A percentile compares a stretch with the other conserved stretches of the same genome.
These are phyloP conservation scores for Inonotus obliquus DNA, from an alignment of 1,284 basidiomycete genomes.

Conservation along the genomic window DNA sequence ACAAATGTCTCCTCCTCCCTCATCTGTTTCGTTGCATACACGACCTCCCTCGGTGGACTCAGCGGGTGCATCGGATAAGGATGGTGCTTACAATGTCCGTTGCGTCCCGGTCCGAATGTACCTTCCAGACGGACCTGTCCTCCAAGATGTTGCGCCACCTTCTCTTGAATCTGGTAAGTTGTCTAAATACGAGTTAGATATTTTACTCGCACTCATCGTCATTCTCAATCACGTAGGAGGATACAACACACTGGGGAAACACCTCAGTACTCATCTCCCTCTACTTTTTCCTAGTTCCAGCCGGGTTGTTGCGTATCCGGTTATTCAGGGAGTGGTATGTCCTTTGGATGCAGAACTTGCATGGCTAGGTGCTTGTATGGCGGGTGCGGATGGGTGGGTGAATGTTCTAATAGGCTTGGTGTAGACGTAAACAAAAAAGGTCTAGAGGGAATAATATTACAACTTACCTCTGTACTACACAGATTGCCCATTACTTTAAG, in stretches of 20 bases:
- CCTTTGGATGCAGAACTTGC: conserved; percentile 88
- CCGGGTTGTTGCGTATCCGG: conserved; percentile 53
- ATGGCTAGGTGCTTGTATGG: conserved; percentile 87
- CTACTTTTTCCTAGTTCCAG: conserved; percentile 52
- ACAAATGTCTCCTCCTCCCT: conserved; percentile 46
- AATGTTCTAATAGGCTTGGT: conserved; percentile 73
- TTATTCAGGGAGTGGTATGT: conserved; percentile 85
- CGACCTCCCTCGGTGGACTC: conserved; percentile 70
- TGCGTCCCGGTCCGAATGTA: conserved; percentile 88
- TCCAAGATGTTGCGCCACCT: conserved; percentile 87
- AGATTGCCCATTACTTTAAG: neutral
- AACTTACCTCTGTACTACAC: neutral
- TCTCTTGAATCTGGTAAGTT: conserved; percentile 58
- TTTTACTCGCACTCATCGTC: no score
- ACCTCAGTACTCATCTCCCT: conserved; percentile 58
- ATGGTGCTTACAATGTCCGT: conserved; percentile 79
- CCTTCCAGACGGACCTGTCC: conserved; percentile 85
- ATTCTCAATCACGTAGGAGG: conserved; percentile 33
- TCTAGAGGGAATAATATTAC: neutral
- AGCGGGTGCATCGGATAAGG: conserved; percentile 49
- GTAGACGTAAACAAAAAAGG: neutral
- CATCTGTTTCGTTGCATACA: conserved; percentile 51
- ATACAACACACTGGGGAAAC: conserved; percentile 54
- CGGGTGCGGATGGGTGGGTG: conserved; percentile 94
- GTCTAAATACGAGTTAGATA: conserved; percentile 3